Conservation (phyloP, 2,329 filamentous ascomycete species). For the Sporothrix pallida region DNA sequence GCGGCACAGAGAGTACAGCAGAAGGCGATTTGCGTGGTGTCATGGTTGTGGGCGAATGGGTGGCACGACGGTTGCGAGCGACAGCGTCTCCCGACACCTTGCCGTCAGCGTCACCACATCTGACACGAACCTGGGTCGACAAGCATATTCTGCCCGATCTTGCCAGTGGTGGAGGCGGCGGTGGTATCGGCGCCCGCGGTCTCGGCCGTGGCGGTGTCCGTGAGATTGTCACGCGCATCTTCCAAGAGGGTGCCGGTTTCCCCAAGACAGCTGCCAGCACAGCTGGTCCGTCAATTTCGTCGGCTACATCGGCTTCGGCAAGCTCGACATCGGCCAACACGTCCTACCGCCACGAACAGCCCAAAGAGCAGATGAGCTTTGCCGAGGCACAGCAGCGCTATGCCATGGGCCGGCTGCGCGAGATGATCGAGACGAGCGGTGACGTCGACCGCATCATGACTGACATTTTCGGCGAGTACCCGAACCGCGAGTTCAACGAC, state of each 20-base stretch:
- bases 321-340: constrained; percentile 46
- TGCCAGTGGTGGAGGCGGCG: constrained; percentile 65
- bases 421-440: constrained; percentile 80
- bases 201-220: constrained; percentile 73
- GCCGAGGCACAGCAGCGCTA: constrained; percentile 74
- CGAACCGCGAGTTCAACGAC: constrained; percentile 87
- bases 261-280: constrained; percentile 57
- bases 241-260: constrained; percentile 79
- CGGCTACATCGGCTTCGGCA: constrained; percentile 41
- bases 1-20: constrained; percentile 69
- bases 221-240: constrained; percentile 79
- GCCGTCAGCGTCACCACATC: constrained; percentile 48
- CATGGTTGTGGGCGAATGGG: constrained; percentile 88
- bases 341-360: constrained; percentile 59
- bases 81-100: constrained; percentile 46
- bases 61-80: constrained; percentile 71
- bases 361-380: constrained; percentile 68
- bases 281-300: constrained; percentile 42
- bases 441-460: constrained; percentile 79
- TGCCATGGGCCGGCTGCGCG: constrained; percentile 71
- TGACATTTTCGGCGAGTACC: constrained; percentile 86
- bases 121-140: constrained; percentile 81
- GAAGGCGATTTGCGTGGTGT: constrained; percentile 79
- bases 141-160: constrained; percentile 71
- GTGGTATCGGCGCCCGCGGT: constrained; percentile 73